Evolutionary conservation across 495 filamentous ascomycete genomes (phyloP).

Genomic region (Evansstolkia leycettana): DNA sequence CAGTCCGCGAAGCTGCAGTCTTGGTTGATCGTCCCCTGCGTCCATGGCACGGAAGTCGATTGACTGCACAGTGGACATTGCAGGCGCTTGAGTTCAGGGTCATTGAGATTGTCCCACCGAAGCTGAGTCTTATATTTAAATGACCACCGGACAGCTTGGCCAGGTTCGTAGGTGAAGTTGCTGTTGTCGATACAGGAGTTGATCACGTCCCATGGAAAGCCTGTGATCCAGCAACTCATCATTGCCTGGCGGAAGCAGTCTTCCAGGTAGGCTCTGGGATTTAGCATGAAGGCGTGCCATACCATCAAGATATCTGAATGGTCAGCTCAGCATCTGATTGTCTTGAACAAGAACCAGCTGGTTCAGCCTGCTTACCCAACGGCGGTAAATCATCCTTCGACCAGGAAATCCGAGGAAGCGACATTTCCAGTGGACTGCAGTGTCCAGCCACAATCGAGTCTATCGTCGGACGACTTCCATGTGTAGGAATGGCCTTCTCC

Average conservation of each 20-base stretch:
- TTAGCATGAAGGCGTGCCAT: constrained; percentile 77
- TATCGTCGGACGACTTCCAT: constrained; percentile 3
- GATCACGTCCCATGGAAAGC: constrained; percentile 58
- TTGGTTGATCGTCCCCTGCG: constrained; percentile 6
- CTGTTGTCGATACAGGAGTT: constrained; percentile 47
- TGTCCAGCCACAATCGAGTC: constrained; percentile 3
- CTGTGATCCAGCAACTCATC: constrained; percentile 46
- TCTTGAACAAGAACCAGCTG: too few relatives aligned
- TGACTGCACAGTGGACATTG: constrained; percentile 43
- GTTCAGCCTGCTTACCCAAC: constrained; percentile 17
- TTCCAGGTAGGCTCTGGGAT: constrained; percentile 63
- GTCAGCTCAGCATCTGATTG: too few relatives aligned
- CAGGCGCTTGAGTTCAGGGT: constrained; percentile 33
- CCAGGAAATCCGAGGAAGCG: constrained; percentile 7
- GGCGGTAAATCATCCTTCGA: constrained; percentile 12
- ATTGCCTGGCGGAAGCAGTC: constrained; percentile 56
- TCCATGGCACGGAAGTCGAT: constrained; percentile 11
- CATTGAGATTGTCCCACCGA: constrained; percentile 48
- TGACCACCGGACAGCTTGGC: constrained; percentile 21
- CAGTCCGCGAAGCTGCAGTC: constrained; percentile 7
- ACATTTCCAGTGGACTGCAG: not conserved
- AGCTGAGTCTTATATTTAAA: constrained; percentile 43
- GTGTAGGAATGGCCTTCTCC: constrained; percentile 19
- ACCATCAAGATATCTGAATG: constrained; percentile 83
- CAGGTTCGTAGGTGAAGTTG: constrained; percentile 48